phyloP scores from a whole-genome alignment of 345 rosid genomes.

The Moringa oleifera region DNA sequence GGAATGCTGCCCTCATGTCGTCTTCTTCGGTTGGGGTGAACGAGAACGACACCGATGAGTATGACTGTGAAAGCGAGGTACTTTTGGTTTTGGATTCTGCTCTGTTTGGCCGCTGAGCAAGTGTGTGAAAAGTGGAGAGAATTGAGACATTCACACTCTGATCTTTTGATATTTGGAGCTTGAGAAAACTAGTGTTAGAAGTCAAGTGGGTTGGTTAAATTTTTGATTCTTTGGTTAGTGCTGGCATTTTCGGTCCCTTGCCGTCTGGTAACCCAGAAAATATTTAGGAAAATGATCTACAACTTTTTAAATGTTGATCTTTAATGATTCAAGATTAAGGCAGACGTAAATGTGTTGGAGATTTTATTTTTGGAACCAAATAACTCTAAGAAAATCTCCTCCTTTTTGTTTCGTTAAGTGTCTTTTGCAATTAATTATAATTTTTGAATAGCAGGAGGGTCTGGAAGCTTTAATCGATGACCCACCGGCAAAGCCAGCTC shows the following conservation, averaged over 20 bases:
- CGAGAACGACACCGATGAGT: constrained; percentile 60
- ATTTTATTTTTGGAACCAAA: too few species aligned
- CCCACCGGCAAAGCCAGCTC: constrained; percentile 37
- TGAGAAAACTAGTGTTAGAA: neutral
- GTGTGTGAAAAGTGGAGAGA: neutral
- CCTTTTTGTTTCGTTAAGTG: neutral
- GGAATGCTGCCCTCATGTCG: constrained; percentile 27
- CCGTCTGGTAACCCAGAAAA: neutral
- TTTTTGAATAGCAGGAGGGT: constrained; percentile 43
- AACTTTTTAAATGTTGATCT: too few species aligned
- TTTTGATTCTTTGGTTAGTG: neutral
- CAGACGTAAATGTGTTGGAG: too few species aligned
- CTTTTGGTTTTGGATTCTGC: neutral
- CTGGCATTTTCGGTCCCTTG: neutral
- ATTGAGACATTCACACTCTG: neutral
- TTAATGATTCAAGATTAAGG: too few species aligned
- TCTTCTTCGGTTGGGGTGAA: constrained; percentile 48
- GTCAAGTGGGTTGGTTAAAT: neutral
- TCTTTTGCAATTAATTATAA: too few species aligned
- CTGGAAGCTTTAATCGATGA: constrained; percentile 57
- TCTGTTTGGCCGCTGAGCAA: constrained; percentile 7
- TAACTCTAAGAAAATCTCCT: neutral
- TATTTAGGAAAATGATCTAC: neutral
- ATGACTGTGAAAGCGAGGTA: constrained; percentile 86
- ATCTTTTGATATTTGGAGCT: neutral